Conservation (phyloP, 139 green algal genomes). For the Chlamydomonas eustigma region DNA sequence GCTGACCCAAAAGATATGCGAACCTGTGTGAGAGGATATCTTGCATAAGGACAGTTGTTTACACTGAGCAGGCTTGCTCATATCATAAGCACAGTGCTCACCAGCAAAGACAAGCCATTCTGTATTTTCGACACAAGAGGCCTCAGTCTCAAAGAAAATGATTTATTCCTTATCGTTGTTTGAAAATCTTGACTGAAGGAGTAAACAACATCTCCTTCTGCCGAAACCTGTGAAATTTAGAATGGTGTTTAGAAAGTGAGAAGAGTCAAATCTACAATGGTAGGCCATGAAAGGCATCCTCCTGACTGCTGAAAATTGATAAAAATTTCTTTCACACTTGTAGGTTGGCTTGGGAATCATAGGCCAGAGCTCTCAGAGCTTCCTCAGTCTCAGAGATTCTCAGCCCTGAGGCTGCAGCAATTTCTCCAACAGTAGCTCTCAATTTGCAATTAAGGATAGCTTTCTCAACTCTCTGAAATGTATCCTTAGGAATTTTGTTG, state of each 20-base stretch:
- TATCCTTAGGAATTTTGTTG: neutral
- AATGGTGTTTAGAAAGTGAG: too few relatives aligned
- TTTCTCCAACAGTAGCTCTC: slow-evolving; percentile 61
- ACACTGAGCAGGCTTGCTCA: too few relatives aligned
- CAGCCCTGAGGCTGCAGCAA: slow-evolving; percentile 59
- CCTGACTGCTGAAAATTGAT: too few relatives aligned
- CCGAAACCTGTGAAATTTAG: slow-evolving; percentile 65
- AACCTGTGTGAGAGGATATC: slow-evolving; percentile 32
- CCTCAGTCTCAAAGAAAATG: slow-evolving; percentile 55
- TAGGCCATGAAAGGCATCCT: neutral
- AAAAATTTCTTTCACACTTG: slow-evolving; percentile 66
- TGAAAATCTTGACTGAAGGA: slow-evolving; percentile 65
- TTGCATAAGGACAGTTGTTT: too few relatives aligned
- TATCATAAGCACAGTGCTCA: too few relatives aligned
- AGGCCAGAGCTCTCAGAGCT: slow-evolving; percentile 79
- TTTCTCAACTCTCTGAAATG: slow-evolving; percentile 31
- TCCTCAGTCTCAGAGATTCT: slow-evolving; percentile 63
- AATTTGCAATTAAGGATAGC: slow-evolving; percentile 50
- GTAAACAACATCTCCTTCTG: slow-evolving; percentile 86
- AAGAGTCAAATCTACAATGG: too few relatives aligned
- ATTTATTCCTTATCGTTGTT: slow-evolving; percentile 49
- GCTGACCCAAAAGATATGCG: slow-evolving; percentile 84
- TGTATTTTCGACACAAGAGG: slow-evolving; percentile 41
- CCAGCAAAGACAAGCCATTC: neutral
- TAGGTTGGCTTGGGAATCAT: slow-evolving; percentile 66